phyloP scores from a whole-genome alignment of 2,329 filamentous ascomycete species.

The Penicillium brevicompactum region DNA sequence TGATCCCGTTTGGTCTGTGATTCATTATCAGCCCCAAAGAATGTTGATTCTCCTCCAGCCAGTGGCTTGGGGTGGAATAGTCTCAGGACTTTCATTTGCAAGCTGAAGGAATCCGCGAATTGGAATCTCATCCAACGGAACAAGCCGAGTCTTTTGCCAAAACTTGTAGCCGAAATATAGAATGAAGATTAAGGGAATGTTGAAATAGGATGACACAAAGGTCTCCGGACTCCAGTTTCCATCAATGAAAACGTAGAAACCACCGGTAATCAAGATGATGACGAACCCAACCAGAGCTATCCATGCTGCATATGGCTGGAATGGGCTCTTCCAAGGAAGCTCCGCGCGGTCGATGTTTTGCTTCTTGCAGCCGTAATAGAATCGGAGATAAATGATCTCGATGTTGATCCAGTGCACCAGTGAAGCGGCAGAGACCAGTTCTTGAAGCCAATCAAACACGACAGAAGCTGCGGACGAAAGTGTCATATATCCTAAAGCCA shows the following conservation, averaged over 20 bases:
- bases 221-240: constrained; percentile 55
- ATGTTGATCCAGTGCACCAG: constrained; percentile 63
- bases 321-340: constrained; percentile 51
- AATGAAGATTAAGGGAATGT: constrained; percentile 58
- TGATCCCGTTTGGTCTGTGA: too few species aligned
- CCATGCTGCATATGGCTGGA: constrained; percentile 64
- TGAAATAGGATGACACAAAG: constrained; percentile 60
- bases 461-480: constrained; percentile 54
- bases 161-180: constrained; percentile 47
- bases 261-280: constrained; percentile 63
- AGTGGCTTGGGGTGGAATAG: neutral
- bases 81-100: neutral
- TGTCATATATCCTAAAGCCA: constrained; percentile 65
- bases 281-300: constrained; percentile 55
- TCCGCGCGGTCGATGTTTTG: constrained; percentile 38
- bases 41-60: neutral
- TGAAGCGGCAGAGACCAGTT: constrained; percentile 49
- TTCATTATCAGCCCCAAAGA: neutral
- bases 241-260: constrained; percentile 53
- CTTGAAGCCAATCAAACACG: constrained; percentile 68
- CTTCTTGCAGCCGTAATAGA: constrained; percentile 46
- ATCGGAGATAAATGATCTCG: constrained; percentile 55
- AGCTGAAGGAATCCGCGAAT: constrained; percentile 19
- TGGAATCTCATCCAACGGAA: constrained; percentile 33
- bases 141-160: constrained; percentile 36